Evolutionary conservation across 2,329 filamentous ascomycete species (phyloP), one percentile per base, ranked within the genome.

Genomic region (Harringtonia lauricola): DNA sequence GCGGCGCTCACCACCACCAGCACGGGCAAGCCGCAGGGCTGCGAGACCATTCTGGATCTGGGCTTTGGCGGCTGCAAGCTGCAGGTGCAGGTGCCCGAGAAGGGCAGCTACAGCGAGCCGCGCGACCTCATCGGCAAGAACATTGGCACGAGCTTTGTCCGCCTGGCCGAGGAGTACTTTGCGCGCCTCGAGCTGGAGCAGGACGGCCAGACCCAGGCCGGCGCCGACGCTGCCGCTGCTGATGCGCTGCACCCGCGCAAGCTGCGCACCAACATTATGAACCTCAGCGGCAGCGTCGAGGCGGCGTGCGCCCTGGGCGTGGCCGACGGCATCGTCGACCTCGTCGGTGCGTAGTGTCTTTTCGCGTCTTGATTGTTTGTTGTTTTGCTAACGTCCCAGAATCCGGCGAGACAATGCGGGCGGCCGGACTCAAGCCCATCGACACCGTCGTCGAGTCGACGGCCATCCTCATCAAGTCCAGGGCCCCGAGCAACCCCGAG

Each of bases 371-470:
- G 24, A 2, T 29, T 26, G 28, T 26, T 8, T 10, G 2, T 17
- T 14, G 17, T 9, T 35, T 13, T 9, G 2, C 22, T 31, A 21
- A 30, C 38, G 17, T 6, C 40, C 18, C 54, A 92, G 90, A 98
- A 71, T 96, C 92, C 18, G 92, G 92, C 45, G 90, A 96, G 65
- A 98, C 92, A 1, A 98, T 98, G 92, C 84, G 86, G 57, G 92
- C 90, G 18, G 90, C 90, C 36, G 92, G 92, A 21, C 74, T 98
- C 41, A 89, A 88, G 66, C 83, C 90, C 45, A 95, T 96, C 55
- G 88, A 92, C 55, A 98, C 92, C 3, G 88, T 98, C 22, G 75
- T 95, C 41, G 81, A 87, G 45, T 89, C 84, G 44, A 86, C 83
- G 17, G 89, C 92, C 28, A 83, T 95, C 39, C 75, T 98, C 46